Conservation (phyloP, 345 rosid species). For the Gynandropsis gynandra region DNA sequence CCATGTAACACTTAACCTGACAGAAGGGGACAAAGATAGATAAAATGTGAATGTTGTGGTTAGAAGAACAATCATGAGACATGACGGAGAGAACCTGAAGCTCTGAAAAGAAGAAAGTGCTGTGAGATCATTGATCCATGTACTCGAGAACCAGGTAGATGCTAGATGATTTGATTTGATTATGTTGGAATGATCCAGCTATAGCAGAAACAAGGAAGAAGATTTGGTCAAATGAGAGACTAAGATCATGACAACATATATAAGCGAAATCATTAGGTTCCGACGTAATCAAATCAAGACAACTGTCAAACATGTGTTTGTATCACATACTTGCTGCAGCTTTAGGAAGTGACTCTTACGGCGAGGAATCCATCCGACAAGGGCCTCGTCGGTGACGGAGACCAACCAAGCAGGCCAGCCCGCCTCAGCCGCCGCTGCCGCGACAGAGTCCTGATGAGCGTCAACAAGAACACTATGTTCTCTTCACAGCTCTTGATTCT, state of each 20-base stretch:
- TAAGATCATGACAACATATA: background rate
- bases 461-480: conserved; percentile 21
- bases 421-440: conserved; percentile 9
- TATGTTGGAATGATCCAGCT: conserved; percentile 87
- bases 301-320: no score
- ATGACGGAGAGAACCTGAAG: conserved; percentile 55
- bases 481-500: conserved; percentile 18
- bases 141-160: conserved; percentile 85
- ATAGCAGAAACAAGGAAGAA: conserved; percentile 26
- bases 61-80: background rate
- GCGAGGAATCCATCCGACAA: conserved; percentile 77
- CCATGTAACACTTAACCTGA: conserved; percentile 90
- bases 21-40: conserved; percentile 17
- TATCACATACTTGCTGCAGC: conserved; percentile 76
- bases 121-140: conserved; percentile 94
- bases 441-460: conserved; percentile 10
- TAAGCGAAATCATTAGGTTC: no score
- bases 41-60: background rate
- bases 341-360: conserved; percentile 65
- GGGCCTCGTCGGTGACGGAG: conserved; percentile 68
- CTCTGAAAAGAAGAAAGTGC: conserved; percentile 81
- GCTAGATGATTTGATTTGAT: conserved; percentile 70
- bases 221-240: background rate
- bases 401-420: conserved; percentile 99
- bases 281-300: background rate